Evolutionary conservation across 176 grass and related monocot genomes (phyloP).

Genomic region (Aegilops bicornis): DNA sequence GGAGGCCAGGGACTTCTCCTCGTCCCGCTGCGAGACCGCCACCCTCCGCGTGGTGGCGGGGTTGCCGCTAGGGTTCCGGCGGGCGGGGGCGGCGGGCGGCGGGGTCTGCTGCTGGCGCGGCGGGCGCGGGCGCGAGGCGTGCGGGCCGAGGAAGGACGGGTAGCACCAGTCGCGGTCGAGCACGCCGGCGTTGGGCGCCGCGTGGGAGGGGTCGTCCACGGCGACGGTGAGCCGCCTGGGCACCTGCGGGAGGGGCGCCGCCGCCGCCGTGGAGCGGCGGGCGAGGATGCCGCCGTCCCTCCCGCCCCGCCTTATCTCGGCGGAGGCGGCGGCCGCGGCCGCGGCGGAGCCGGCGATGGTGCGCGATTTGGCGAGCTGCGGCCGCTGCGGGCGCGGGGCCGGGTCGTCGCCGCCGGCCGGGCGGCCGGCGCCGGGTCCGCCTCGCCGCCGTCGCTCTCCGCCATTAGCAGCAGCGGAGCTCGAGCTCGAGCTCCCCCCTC

Average conservation of each 20-base stretch:
- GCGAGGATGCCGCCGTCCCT: conserved; percentile 28
- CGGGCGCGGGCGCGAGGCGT: conserved; percentile 46
- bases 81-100: conserved; percentile 6
- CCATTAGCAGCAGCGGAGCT: conserved; percentile 47
- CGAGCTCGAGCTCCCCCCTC: background rate
- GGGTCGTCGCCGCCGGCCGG: background rate
- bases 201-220: conserved; percentile 59
- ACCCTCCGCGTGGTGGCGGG: conserved; percentile 14
- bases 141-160: conserved; percentile 77
- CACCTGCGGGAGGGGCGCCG: conserved; percentile 18
- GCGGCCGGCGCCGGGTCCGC: conserved; percentile 12
- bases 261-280: conserved; percentile 40
- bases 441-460: conserved; percentile 49
- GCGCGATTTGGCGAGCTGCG: conserved; percentile 50
- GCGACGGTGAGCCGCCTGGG: conserved; percentile 57
- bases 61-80: conserved; percentile 16
- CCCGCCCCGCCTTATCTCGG: background rate
- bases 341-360: conserved; percentile 31
- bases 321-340: conserved; percentile 12
- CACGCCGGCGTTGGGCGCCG: conserved; percentile 50
- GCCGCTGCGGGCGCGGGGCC: conserved; percentile 29
- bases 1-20: conserved; percentile 42
- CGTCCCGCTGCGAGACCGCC: conserved; percentile 42
- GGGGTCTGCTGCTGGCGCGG: conserved; percentile 36
- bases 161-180: conserved; percentile 86